Base-by-base conservation (phyloP, 257 asterid species). In the Rauvolfia tetraphylla region DNA sequence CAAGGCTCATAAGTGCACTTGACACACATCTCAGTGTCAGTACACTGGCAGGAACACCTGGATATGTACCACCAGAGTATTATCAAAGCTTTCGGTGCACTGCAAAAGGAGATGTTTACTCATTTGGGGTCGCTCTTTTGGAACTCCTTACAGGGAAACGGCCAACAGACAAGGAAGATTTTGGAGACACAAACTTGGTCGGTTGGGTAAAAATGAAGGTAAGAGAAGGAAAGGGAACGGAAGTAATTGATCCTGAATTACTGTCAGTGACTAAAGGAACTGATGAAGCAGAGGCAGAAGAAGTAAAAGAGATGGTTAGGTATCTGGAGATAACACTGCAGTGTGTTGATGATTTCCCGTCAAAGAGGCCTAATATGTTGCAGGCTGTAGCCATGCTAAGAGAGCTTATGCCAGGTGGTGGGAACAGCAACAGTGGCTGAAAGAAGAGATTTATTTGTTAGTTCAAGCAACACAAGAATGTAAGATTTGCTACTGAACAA, bases 41-140 rank as follows among this genome's bases (percentile, higher is more conserved):
- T 74, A 93, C 98, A 18, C 84, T 93, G 18, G 98, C 98, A 0
- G 98, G 98, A 2, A 93, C 98, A 7, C 97, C 98, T 0, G 98
- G 98, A 20, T 93, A 93, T 68, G 98, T 93, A 14, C 98, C 98
- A 0, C 98, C 98, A 0, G 98, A 92, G 90, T 93, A 93, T 78
- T 93, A 93, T 53, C 98, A 93, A 56, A 93, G 98, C 87, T 93
- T 93, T 72, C 82, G 98, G n/a, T 93, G 98, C 88, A 92, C 98
- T 3, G 89, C 98, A 0, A 92, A 87, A 76, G 98, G 98, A 1
- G 98, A 92, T 25, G 98, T 93, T 7, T 93, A 93, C 75, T 93
- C 97, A 3, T 88, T 93, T 10, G 97, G 98, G 5, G 98, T 93
- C 13, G 88, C 92, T 1, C 90, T 93, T 0, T 59, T 93, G 83